These are phyloP conservation scores for Zhuliangozyma parablackwelliae DNA, from an alignment of 1,139 yeast species.

Conservation along the genomic window DNA sequence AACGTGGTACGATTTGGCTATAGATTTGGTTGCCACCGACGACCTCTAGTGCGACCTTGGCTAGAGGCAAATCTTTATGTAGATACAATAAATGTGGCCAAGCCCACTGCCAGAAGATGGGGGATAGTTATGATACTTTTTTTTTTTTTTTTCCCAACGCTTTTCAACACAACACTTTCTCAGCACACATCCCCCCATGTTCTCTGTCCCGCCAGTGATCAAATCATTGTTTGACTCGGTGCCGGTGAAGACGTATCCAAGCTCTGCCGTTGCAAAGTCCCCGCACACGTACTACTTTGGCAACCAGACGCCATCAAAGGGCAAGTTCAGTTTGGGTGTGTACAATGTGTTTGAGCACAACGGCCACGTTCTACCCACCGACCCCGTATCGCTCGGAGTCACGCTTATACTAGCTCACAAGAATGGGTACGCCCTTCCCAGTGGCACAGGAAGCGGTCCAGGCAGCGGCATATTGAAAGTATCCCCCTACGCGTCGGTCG, in stretches of 20 bases:
- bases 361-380: constrained; percentile 29
- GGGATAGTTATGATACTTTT: too few relatives aligned
- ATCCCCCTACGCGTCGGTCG: constrained; percentile 38
- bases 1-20: constrained; percentile 63
- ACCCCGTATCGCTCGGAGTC: constrained; percentile 40
- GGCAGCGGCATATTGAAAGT: constrained; percentile 22
- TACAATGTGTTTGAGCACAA: constrained; percentile 27
- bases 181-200: not conserved
- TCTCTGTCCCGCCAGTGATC: constrained; percentile 38
- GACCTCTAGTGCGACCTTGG: constrained; percentile 21
- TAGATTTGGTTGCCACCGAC: constrained; percentile 59
- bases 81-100: too few relatives aligned
- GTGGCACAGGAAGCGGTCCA: constrained; percentile 2
- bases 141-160: too few relatives aligned
- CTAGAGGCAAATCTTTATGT: too few relatives aligned
- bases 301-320: constrained; percentile 4
- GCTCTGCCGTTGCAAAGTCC: constrained; percentile 14
- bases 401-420: constrained; percentile 31
- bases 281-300: constrained; percentile 16
- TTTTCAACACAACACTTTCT: too few relatives aligned
- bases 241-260: constrained; percentile 38
- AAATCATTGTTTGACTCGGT: constrained; percentile 45
- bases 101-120: too few relatives aligned
- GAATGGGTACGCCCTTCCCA: constrained; percentile 30
- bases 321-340: constrained; percentile 36